Percentiles rank a stretch among this genome's conserved stretches.
Evolutionary conservation across 1,139 yeast genomes (phyloP).

Genomic region (Geotrichum candidum): DNA sequence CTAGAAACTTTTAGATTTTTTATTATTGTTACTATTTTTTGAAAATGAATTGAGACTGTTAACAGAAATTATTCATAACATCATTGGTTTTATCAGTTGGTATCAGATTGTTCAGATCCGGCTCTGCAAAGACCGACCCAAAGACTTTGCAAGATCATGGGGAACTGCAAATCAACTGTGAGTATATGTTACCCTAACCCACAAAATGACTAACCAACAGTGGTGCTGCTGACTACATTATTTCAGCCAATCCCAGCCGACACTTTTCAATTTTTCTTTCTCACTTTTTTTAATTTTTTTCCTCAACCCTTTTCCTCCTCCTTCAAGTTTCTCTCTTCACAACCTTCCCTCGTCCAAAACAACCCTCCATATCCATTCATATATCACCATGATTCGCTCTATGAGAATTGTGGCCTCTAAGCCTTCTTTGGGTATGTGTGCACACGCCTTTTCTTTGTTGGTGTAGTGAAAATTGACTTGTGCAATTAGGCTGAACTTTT

Average conservation of each 20-base stretch:
- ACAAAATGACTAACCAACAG: neutral
- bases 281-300: slow-evolving; percentile 1
- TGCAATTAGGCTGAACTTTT: neutral
- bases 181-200: slow-evolving; percentile 4
- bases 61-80: too few relatives aligned
- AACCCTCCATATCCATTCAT: neutral
- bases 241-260: slow-evolving; percentile 13
- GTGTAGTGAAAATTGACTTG: neutral
- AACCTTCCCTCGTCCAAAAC: neutral
- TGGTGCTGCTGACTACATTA: neutral
- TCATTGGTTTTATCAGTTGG: neutral
- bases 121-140: too few relatives aligned
- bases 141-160: too few relatives aligned
- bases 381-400: slow-evolving; percentile 16
- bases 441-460: neutral
- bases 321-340: neutral
- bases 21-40: too few relatives aligned
- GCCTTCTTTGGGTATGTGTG: slow-evolving; percentile 14
- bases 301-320: neutral
- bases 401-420: slow-evolving; percentile 16
- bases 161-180: too few relatives aligned
- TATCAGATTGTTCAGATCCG: neutral
- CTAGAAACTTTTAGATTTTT: too few relatives aligned
- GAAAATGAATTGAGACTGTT: neutral
- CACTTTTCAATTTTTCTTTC: slow-evolving; percentile 11